phyloP scores from a whole-genome alignment of 495 filamentous ascomycete genomes.

The Annulohypoxylon nitens region DNA sequence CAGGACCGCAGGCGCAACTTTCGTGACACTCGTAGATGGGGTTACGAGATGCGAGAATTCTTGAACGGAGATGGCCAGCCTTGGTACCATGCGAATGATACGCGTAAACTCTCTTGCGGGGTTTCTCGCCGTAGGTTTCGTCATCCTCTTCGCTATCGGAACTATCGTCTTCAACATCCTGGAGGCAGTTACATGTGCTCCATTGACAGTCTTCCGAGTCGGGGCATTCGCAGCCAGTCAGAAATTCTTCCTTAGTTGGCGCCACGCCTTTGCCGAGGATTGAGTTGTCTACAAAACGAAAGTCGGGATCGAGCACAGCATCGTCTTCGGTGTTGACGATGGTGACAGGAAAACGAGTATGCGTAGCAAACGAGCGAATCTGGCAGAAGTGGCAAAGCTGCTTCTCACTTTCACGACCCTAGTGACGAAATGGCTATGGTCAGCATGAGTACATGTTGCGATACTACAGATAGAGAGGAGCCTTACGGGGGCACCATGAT shows the following conservation, averaged over 20 bases:
- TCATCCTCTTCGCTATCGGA: constrained; percentile 36
- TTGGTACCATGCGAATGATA: constrained; percentile 60
- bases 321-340: constrained; percentile 63
- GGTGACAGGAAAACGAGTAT: constrained; percentile 56
- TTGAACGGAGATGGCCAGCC: constrained; percentile 58
- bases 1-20: constrained; percentile 72
- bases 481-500: constrained; percentile 56
- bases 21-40: constrained; percentile 88
- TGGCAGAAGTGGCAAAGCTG: constrained; percentile 65
- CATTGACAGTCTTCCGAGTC: constrained; percentile 63
- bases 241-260: constrained; percentile 62
- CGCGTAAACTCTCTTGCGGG: constrained; percentile 55
- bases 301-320: constrained; percentile 61
- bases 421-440: neutral
- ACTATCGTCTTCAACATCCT: constrained; percentile 60
- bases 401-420: constrained; percentile 49
- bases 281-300: constrained; percentile 66
- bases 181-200: constrained; percentile 64
- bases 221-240: constrained; percentile 66
- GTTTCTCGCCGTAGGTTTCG: constrained; percentile 9
- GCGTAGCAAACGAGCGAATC: constrained; percentile 60
- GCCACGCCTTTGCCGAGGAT: constrained; percentile 60
- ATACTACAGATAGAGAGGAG: neutral
- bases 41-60: constrained; percentile 64
- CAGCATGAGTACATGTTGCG: neutral